These are phyloP conservation scores for Arabis hirsuta DNA, from an alignment of 345 rosid genomes.

Conservation along the genomic window DNA sequence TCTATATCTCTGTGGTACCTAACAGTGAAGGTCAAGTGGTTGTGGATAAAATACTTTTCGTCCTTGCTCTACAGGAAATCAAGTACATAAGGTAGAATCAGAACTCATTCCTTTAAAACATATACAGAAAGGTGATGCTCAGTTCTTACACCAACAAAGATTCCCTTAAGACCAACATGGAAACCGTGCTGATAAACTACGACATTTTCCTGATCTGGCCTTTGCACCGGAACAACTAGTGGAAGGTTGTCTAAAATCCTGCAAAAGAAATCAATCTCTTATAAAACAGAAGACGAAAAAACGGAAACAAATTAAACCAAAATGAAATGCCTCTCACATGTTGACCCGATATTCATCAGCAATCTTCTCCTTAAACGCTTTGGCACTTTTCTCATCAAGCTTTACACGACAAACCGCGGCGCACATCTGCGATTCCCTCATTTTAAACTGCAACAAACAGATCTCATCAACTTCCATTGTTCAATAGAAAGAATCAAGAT, in stretches of 20 bases:
- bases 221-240: constrained; percentile 56
- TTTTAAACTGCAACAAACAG: constrained; percentile 62
- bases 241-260: constrained; percentile 75
- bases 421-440: constrained; percentile 83
- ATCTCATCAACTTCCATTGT: constrained; percentile 22
- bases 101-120: neutral
- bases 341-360: constrained; percentile 85
- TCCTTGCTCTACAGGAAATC: constrained; percentile 66
- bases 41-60: constrained; percentile 81
- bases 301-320: neutral
- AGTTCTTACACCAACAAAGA: constrained; percentile 58
- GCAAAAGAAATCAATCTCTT: constrained; percentile 22
- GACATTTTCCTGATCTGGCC: constrained; percentile 51
- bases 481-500: too few relatives aligned
- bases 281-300: neutral
- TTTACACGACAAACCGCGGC: constrained; percentile 54
- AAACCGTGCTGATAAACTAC: constrained; percentile 63
- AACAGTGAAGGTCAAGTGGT: constrained; percentile 77
- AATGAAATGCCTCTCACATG: constrained; percentile 53
- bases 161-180: constrained; percentile 62
- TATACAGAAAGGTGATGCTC: neutral
- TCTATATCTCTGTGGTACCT: constrained; percentile 69
- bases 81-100: neutral
- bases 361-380: constrained; percentile 80
- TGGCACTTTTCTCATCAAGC: constrained; percentile 61